These are phyloP conservation scores for Lecanicillium sp. DNA, from an alignment of 2,329 filamentous ascomycete genomes.

Conservation along the genomic window DNA sequence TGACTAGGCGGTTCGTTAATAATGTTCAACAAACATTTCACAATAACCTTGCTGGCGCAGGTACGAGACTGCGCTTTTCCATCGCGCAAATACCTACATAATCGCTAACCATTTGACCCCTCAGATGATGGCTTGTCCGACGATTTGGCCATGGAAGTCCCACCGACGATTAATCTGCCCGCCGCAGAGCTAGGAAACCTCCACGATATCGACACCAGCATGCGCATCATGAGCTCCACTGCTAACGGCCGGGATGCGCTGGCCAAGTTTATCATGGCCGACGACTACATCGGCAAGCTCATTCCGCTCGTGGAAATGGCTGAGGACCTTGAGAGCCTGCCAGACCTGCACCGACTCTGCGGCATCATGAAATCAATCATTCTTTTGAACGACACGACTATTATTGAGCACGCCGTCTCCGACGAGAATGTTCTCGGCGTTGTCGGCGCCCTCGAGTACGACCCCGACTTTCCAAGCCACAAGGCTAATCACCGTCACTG, in stretches of 20 bases:
- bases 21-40: conserved; percentile 71
- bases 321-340: conserved; percentile 81
- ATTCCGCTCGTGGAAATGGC: conserved; percentile 81
- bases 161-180: conserved; percentile 65
- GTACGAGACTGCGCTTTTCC: conserved; percentile 33
- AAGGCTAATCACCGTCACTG: conserved; percentile 97
- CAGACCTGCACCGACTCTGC: conserved; percentile 84
- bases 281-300: conserved; percentile 82
- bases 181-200: conserved; percentile 75
- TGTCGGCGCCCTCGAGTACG: conserved; percentile 93
- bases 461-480: conserved; percentile 94
- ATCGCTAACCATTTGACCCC: conserved; percentile 16
- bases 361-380: conserved; percentile 98
- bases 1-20: conserved; percentile 77
- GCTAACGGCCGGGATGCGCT: conserved; percentile 75
- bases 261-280: conserved; percentile 75
- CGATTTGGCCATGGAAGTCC: conserved; percentile 69
- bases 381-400: conserved; percentile 85
- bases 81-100: neutral
- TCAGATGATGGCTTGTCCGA: conserved; percentile 82
- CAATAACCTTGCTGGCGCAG: conserved; percentile 50
- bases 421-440: conserved; percentile 87
- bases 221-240: conserved; percentile 70
- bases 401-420: conserved; percentile 89
- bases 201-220: conserved; percentile 73